Base-by-base conservation (phyloP, 805 yeast genomes). In the Wickerhamomyces bisporus region DNA sequence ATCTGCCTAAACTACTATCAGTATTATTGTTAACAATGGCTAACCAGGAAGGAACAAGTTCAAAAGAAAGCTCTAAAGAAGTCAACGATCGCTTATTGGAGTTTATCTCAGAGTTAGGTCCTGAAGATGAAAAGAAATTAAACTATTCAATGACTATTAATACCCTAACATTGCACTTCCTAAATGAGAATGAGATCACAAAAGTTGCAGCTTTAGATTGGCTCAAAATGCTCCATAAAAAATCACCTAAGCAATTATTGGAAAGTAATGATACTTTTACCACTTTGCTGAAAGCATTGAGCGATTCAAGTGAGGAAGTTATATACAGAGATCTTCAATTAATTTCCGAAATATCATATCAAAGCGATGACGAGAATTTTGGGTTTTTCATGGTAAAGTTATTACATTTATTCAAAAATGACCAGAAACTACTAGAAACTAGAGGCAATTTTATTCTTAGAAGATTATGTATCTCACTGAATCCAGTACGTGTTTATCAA, bases 131-230 rank as follows among this genome's bases (percentile, higher is more conserved):
- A n/a, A 47, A 45, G 25, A 47, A 55, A 34, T 50, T 74, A 12
- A 78, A 77, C 49, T 73, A 77, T 43, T 64, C 77, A 0, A 64
- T 82, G 6, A 79, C 87, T 1, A 78, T 88, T 29, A 79, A 79
- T 41, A 79, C 82, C 5, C 68, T 91, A 39, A 80, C 86, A 4
- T 57, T 77, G 29, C 95, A 88, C 54, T 79, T 84, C 43, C 61
- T 77, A 41, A 79, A 77, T 45, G 86, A 83, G 37, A 81, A 85
- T 48, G 95, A 87, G 43, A 77, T 80, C 21, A 84, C 96, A 0
- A 72, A 93, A 41, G 71, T 87, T 25, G 86, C 94, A 0, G 81
- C 93, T 18, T 64, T 93, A 26, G 95, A 89, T 46, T 93, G 98
- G 98, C 66, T 93, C 24, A 77, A 79, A 13, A 77, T 86, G 71